Evolutionary conservation across 345 rosid species (phyloP).

Genomic region (Fremontodendron californicum): DNA sequence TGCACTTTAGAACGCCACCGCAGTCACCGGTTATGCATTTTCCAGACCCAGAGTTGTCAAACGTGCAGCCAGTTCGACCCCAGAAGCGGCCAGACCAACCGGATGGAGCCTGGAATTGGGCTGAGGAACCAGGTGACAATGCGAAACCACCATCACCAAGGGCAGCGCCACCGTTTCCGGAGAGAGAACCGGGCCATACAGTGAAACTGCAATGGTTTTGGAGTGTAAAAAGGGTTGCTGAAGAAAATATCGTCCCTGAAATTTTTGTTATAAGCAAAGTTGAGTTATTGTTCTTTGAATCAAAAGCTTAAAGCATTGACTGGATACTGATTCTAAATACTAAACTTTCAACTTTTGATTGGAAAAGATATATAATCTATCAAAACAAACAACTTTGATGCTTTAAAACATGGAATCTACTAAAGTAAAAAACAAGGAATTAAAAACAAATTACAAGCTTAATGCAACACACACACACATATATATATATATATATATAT

Average conservation of each 20-base stretch:
- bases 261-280: not conserved
- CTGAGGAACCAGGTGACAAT: slow-evolving; percentile 46
- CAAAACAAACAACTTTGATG: not conserved
- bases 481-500: not conserved
- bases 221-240: slow-evolving; percentile 61
- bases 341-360: too few relatives aligned
- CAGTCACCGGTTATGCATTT: slow-evolving; percentile 84
- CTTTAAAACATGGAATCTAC: too few relatives aligned
- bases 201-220: slow-evolving; percentile 63
- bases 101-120: slow-evolving; percentile 53
- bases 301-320: not conserved
- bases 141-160: slow-evolving; percentile 73
- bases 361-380: not conserved
- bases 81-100: slow-evolving; percentile 94
- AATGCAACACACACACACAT: not conserved
- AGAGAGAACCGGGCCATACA: slow-evolving; percentile 83
- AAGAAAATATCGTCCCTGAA: slow-evolving; percentile 28
- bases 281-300: not conserved
- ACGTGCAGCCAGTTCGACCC: slow-evolving; percentile 79
- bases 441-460: not conserved
- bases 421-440: not conserved
- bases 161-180: slow-evolving; percentile 52
- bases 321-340: too few relatives aligned
- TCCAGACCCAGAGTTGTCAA: slow-evolving; percentile 64
- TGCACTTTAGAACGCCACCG: slow-evolving; percentile 58